phyloP scores from a whole-genome alignment of 1,284 basidiomycete species.

The Golubevia pallescens region DNA sequence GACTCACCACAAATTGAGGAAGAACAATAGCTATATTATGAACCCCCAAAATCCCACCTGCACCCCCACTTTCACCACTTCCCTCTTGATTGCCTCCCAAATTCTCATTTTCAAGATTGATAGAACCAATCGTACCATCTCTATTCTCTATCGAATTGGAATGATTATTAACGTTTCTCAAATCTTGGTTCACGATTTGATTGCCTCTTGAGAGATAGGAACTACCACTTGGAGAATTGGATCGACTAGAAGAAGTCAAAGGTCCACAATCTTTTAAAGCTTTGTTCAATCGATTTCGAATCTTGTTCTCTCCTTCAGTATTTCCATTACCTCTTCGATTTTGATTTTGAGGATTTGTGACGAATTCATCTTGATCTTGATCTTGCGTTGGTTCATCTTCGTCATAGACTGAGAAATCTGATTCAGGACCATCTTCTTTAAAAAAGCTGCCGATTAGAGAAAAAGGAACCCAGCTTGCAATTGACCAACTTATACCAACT shows the following conservation, averaged over 20 bases:
- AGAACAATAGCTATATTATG: constrained; percentile 93
- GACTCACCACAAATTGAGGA: constrained; percentile 84
- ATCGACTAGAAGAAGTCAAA: constrained; percentile 1
- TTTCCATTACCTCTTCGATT: constrained; percentile 12
- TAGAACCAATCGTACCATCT: constrained; percentile 17
- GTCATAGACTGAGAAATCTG: background rate
- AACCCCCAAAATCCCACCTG: constrained; percentile 92
- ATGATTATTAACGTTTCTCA: constrained; percentile 26
- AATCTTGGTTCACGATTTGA: constrained; percentile 21
- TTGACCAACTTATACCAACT: constrained; percentile 52
- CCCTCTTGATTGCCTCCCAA: constrained; percentile 67
- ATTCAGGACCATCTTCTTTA: constrained; percentile 34
- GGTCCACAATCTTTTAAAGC: constrained; percentile 25
- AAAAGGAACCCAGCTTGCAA: constrained; percentile 57
- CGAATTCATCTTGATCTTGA: background rate
- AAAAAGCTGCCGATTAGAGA: constrained; percentile 56
- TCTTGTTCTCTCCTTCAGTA: constrained; percentile 7
- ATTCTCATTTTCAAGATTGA: constrained; percentile 57
- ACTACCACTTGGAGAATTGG: too few species aligned
- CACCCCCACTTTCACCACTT: constrained; percentile 69
- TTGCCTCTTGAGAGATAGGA: too few species aligned
- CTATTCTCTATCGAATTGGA: constrained; percentile 8
- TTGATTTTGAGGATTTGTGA: constrained; percentile 17
- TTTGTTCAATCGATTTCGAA: constrained; percentile 20
- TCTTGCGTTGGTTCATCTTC: background rate